Evolutionary conservation across 176 grass and related monocot genomes (phyloP), one percentile per base, ranked within the genome.

Genomic region (Alopecurus myosuroides): DNA sequence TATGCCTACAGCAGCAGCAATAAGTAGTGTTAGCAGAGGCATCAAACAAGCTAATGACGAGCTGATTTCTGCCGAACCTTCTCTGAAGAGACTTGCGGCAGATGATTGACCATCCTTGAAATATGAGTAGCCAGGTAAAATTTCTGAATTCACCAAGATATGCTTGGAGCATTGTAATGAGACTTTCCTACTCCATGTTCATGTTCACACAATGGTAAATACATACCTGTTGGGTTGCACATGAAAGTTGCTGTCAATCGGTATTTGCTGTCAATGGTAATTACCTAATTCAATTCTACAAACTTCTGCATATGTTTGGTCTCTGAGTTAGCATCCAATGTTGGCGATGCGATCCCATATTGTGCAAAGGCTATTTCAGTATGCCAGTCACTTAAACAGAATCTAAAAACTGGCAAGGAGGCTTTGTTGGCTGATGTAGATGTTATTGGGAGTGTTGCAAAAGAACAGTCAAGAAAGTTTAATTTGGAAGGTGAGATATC

Each of bases 281-380:
- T 72, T 44, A 19, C 83, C 86, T 91, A 87, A 94, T 70, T 78
- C 51, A 70, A 34, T 84, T 35, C 41, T 88, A 94, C 90, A 86
- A 98, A 98, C 75, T 94, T 93, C 71, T 82, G 92, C 74, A 86
- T 95, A 84, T 88, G 90, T 90, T 89, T 98, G 79, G 92, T 93
- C n/a, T 71, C 86, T 7, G 92, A 95, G 79, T 42, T 92, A 78
- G 91, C 42, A 0, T 88, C 57, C 25, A 95, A 88, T 53, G 82
- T 86, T 84, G 65, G 57, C 41, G 95, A 98, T 62, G 92, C 95
- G 3, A 84, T 93, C 23, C 82, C 95, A 30, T 95, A 98, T 67
- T 95, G 95, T 61, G 80, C 71, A 76, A 95, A 88, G 81, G 93
- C 93, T 25, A 85, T 95, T 34, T 90, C 88, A 28, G 62, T 88